Conservation (phyloP, 208 protist species). For the Crithidia fasciculata region DNA sequence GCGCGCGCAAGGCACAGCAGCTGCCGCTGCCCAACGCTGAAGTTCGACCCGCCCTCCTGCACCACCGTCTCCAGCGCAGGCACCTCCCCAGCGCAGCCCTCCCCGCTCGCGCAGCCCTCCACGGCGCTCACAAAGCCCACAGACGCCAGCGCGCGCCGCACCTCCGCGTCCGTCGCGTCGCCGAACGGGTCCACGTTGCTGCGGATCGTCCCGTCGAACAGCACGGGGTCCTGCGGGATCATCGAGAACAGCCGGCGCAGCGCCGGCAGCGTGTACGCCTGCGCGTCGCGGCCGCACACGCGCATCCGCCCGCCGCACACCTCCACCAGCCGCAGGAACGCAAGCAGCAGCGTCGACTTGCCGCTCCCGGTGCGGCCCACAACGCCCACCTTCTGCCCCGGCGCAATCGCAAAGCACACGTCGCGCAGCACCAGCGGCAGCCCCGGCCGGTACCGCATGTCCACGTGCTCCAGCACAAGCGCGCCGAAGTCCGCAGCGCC, state of each 20-base stretch:
- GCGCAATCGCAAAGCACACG: constrained; percentile 55
- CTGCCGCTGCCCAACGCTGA: too few relatives aligned
- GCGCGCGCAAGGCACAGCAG: too few relatives aligned
- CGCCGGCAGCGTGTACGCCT: too few relatives aligned
- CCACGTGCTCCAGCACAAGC: constrained; percentile 68
- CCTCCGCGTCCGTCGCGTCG: constrained; percentile 41
- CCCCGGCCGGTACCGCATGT: constrained; percentile 79
- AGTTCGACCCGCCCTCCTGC: too few relatives aligned
- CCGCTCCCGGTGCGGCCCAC: constrained; percentile 86
- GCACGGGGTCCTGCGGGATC: too few relatives aligned
- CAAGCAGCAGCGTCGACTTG: constrained; percentile 82
- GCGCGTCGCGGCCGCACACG: too few relatives aligned
- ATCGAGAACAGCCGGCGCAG: too few relatives aligned
- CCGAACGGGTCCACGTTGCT: too few relatives aligned
- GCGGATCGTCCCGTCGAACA: too few relatives aligned
- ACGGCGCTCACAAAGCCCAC: constrained; percentile 34
- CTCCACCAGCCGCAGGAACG: constrained; percentile 24
- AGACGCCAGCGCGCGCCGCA: constrained; percentile 37
- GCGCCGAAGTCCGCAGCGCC: constrained; percentile 13
- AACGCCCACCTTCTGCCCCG: constrained; percentile 81
- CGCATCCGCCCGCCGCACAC: too few relatives aligned
- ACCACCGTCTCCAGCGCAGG: constrained; percentile 5
- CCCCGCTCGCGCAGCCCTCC: background rate
- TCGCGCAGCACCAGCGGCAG: constrained; percentile 74
- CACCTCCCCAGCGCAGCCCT: constrained; percentile 1